These are phyloP conservation scores for Cytospora schulzeri DNA, from an alignment of 2,329 filamentous ascomycete genomes.

Conservation along the genomic window DNA sequence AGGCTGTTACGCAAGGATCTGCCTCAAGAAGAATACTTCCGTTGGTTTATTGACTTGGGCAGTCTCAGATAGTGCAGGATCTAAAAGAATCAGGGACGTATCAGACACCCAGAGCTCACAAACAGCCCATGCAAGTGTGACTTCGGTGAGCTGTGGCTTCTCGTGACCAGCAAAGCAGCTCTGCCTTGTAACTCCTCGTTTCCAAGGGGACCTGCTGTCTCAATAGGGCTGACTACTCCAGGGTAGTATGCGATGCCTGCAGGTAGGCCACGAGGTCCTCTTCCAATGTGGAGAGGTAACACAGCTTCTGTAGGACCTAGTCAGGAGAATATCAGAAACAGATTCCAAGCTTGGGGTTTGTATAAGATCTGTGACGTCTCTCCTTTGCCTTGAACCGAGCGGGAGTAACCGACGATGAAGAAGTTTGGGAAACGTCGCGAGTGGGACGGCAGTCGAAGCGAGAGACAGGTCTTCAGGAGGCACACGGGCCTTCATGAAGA, in stretches of 20 bases:
- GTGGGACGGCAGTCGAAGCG: not conserved
- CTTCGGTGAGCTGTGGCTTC: slow-evolving; percentile 13
- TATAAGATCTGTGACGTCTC: not conserved
- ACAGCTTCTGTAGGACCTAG: slow-evolving; percentile 21
- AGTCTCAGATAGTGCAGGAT: slow-evolving; percentile 8
- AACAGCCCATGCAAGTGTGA: slow-evolving; percentile 21
- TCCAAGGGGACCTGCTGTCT: slow-evolving; percentile 3
- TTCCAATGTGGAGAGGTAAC: not conserved
- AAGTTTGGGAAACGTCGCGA: not conserved
- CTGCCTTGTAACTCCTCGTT: not conserved
- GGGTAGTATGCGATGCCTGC: not conserved
- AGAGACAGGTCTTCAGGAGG: slow-evolving; percentile 1
- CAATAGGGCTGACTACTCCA: not conserved
- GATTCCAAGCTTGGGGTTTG: not conserved
- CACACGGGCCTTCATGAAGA: slow-evolving; percentile 2
- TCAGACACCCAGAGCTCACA: slow-evolving; percentile 10
- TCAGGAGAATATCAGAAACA: slow-evolving; percentile 20
- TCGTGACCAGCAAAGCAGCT: not conserved
- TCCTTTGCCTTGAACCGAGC: not conserved
- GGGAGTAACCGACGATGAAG: not conserved
- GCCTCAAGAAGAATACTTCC: not conserved
- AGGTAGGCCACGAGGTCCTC: not conserved
- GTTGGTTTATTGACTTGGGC: slow-evolving; percentile 3
- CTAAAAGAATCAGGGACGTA: slow-evolving; percentile 6
- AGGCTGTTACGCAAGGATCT: slow-evolving; percentile 14